phyloP scores from a whole-genome alignment of 192 early-diverging fungal genomes.

The Umbelopsis sp. region DNA sequence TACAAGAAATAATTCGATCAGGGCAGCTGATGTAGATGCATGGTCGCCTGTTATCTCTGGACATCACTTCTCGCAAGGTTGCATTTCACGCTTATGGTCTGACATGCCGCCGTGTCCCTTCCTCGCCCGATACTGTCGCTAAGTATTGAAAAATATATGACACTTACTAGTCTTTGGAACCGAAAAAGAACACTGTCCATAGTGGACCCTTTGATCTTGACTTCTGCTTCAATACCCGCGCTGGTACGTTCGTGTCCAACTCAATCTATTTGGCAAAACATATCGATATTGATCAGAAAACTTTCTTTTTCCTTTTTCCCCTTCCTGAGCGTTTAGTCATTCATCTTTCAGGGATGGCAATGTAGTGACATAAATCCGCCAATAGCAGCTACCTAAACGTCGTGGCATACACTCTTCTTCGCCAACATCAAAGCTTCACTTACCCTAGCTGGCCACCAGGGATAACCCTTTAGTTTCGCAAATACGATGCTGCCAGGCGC shows the following conservation, averaged over 20 bases:
- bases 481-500: slow-evolving; percentile 57
- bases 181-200: slow-evolving; percentile 48
- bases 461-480: slow-evolving; percentile 63
- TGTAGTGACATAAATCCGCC: not conserved
- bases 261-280: slow-evolving; percentile 38
- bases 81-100: too few species aligned
- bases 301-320: not conserved
- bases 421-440: slow-evolving; percentile 11
- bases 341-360: not conserved
- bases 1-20: too few species aligned
- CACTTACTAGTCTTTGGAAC: slow-evolving; percentile 50
- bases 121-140: not conserved
- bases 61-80: too few species aligned
- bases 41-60: too few species aligned
- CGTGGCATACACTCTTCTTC: too few species aligned
- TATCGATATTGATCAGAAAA: not conserved
- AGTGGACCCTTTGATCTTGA: slow-evolving; percentile 40
- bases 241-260: slow-evolving; percentile 40
- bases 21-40: too few species aligned
- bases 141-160: too few species aligned
- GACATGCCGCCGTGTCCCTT: not conserved
- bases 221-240: slow-evolving; percentile 43
- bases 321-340: not conserved
- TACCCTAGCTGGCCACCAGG: slow-evolving; percentile 68
- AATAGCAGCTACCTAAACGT: not conserved